A percentile compares a stretch with the other conserved stretches of the same genome.
Conservation (phyloP, 495 filamentous ascomycete species). For the Bathelium albidoporum region DNA sequence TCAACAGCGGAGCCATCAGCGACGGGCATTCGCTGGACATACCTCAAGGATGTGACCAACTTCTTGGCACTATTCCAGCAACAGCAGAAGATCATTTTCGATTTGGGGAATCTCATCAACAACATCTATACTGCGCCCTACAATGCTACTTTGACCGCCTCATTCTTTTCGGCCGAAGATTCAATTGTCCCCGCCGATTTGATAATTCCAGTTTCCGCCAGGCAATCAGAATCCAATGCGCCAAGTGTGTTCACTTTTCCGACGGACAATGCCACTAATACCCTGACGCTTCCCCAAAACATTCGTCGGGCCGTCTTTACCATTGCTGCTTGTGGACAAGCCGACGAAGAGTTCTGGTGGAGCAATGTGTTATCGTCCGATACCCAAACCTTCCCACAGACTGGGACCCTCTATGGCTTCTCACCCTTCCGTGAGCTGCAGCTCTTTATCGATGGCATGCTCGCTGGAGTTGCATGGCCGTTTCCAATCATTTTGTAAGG, state of each 20-base stretch:
- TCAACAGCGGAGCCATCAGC: conserved; percentile 74
- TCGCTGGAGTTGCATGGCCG: conserved; percentile 76
- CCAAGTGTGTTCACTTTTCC: conserved; percentile 67
- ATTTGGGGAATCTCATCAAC: conserved; percentile 68
- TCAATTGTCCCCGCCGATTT: conserved; percentile 45
- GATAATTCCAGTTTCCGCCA: conserved; percentile 69
- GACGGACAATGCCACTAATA: conserved; percentile 48
- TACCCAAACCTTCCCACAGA: conserved; percentile 47
- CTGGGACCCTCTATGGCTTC: conserved; percentile 52
- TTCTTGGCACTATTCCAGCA: conserved; percentile 57
- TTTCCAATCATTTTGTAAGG: conserved; percentile 65
- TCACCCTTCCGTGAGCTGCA: conserved; percentile 79
- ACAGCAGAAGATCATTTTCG: conserved; percentile 70
- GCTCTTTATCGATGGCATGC: conserved; percentile 60
- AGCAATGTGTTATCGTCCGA: conserved; percentile 63
- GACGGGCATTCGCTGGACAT: conserved; percentile 63
- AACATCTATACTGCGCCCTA: conserved; percentile 69
- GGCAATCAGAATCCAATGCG: conserved; percentile 38
- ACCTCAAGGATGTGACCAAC: conserved; percentile 74
- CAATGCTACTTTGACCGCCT: conserved; percentile 71
- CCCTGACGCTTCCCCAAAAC: conserved; percentile 49
- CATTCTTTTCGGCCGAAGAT: conserved; percentile 51
- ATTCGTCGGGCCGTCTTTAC: conserved; percentile 62
- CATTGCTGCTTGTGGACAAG: conserved; percentile 68
- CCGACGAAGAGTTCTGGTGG: conserved; percentile 83